These are phyloP conservation scores for Erodium maritimum DNA, from an alignment of 345 rosid species.

Conservation along the genomic window DNA sequence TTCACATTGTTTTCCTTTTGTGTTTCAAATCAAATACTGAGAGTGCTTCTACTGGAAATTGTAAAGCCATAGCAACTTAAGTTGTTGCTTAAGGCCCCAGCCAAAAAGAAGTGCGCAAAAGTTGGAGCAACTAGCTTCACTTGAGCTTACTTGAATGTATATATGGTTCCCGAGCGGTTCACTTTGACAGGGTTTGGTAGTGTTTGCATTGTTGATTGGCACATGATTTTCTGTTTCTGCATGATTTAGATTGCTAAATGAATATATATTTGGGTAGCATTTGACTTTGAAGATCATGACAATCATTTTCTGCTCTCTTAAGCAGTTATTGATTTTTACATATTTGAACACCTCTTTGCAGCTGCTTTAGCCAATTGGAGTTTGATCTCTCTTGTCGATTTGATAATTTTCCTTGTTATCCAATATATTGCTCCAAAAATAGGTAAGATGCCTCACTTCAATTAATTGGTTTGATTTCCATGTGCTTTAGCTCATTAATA, in stretches of 20 bases:
- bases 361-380: slow-evolving; percentile 38
- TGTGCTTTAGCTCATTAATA: neutral
- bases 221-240: neutral
- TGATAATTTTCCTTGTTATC: slow-evolving; percentile 29
- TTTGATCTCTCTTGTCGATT: slow-evolving; percentile 34
- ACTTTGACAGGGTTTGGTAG: neutral
- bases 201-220: neutral
- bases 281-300: neutral
- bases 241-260: too few species aligned
- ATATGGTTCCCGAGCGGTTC: neutral
- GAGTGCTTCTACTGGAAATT: too few species aligned
- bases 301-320: neutral
- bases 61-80: too few species aligned
- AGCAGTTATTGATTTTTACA: neutral
- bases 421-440: slow-evolving; percentile 28
- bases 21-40: too few species aligned
- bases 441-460: slow-evolving; percentile 11
- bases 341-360: slow-evolving; percentile 11
- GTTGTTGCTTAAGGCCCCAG: too few species aligned
- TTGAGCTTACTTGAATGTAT: neutral
- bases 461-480: neutral
- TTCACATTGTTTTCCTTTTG: too few species aligned
- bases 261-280: neutral
- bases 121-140: too few species aligned
- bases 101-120: too few species aligned